Conservation (phyloP, 768 basidiomycete species). For the Leccinum subgranulosum region DNA sequence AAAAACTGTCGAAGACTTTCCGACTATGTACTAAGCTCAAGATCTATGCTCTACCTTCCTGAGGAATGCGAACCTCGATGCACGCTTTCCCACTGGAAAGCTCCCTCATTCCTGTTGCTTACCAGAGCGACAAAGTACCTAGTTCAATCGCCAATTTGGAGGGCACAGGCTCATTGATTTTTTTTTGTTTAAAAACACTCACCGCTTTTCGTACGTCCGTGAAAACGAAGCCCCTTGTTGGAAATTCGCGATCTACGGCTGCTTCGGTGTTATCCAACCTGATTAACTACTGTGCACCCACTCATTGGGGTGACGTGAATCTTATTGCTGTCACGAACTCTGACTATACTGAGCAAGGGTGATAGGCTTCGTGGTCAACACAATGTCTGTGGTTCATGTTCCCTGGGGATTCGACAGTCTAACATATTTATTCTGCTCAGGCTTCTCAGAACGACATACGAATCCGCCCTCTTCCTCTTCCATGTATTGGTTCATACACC, state of each 20-base stretch:
- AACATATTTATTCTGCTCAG: background rate
- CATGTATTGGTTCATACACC: background rate
- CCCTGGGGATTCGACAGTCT: background rate
- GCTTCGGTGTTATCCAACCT: background rate
- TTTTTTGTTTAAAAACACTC: background rate
- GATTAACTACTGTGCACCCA: background rate
- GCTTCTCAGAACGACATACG: conserved; percentile 5
- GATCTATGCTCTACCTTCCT: background rate
- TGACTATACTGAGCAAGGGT: background rate
- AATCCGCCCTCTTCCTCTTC: background rate
- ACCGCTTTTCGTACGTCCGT: background rate
- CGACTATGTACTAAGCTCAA: background rate
- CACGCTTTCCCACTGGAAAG: background rate
- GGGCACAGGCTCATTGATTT: background rate
- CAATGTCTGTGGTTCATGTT: background rate
- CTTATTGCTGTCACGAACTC: background rate
- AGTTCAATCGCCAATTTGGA: background rate
- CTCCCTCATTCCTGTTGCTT: background rate
- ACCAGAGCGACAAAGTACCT: background rate
- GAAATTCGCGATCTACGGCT: background rate
- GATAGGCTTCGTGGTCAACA: conserved; percentile 6
- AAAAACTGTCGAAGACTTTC: background rate
- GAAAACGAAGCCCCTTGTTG: background rate
- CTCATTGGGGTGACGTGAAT: conserved; percentile 3
- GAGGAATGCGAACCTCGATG: background rate